phyloP scores from a whole-genome alignment of 768 basidiomycete species.

The Lactarius evosmus region DNA sequence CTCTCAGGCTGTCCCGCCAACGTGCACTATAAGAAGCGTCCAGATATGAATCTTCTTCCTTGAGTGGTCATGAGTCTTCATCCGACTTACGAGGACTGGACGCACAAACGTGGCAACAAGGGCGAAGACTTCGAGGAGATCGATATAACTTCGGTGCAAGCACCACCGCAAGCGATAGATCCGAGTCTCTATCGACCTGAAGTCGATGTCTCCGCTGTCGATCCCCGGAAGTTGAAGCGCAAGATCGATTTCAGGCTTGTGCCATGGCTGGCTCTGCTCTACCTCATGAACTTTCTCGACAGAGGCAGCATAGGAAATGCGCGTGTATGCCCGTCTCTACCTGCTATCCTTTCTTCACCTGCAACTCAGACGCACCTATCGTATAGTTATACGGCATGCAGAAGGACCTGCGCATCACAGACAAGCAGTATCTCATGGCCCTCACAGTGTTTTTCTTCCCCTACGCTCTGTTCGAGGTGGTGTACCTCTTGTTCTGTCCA shows the following conservation, averaged over 20 bases:
- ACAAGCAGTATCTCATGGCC: slow-evolving; percentile 64
- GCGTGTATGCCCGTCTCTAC: slow-evolving; percentile 43
- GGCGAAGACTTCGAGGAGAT: neutral
- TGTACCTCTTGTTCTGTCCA: slow-evolving; percentile 25
- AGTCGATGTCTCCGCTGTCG: slow-evolving; percentile 49
- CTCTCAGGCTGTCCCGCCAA: too few relatives aligned
- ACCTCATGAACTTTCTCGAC: slow-evolving; percentile 71
- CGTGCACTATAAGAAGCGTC: too few relatives aligned
- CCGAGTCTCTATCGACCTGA: slow-evolving; percentile 45
- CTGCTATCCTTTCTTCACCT: neutral
- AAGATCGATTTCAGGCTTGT: slow-evolving; percentile 66
- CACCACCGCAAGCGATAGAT: slow-evolving; percentile 15
- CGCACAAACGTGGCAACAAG: neutral
- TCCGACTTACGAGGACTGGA: neutral
- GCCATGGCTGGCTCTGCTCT: slow-evolving; percentile 73
- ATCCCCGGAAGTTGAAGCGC: slow-evolving; percentile 53
- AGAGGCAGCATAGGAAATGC: slow-evolving; percentile 68
- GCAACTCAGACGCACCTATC: neutral
- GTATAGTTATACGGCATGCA: slow-evolving; percentile 57
- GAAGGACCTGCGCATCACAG: slow-evolving; percentile 53
- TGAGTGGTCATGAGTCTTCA: neutral
- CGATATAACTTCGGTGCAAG: neutral
- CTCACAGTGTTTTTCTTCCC: slow-evolving; percentile 76
- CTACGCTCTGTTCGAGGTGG: slow-evolving; percentile 66
- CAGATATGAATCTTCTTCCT: too few relatives aligned